Evolutionary conservation across 371 early-diverging fungal species (phyloP), one percentile per base, ranked within the genome.

Genomic region (Conidiobolus incongruus): DNA sequence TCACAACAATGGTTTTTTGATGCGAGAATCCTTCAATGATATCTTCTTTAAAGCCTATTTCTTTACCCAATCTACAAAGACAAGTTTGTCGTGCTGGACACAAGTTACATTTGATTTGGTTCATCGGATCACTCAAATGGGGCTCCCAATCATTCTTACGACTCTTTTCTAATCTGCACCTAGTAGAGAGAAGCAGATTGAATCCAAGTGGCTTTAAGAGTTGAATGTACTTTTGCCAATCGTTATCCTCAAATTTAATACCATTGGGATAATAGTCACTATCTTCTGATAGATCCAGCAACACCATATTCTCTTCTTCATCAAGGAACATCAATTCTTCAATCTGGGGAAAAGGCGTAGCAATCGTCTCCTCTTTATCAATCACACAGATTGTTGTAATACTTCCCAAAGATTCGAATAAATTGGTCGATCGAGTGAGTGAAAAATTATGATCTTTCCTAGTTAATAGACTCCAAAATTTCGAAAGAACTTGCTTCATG

Each of bases 291-390:
- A 90, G 58, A 54, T 92, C 89, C 17, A 95, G 58, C n/a, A 79
- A 65, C 3, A 62, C 58, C 20, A 70, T 74, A 43, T 76, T 73
- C 40, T 72, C 67, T 26, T 62, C 55, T 35, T 50, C 58, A 12
- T 64, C 69, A 2, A 84, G 78, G 39, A 91, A 71, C 40, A 86
- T 72, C 4, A 94, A 48, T 56, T 88, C 81, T 43, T 93, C 89
- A 1, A 85, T 75, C 1, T 81, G 69, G 4, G 91, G 89, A 46
- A 84, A 77, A 0, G 89, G 76, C 23, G 71, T 69, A 11, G 82
- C 68, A 46, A 87, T 77, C 0, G 94, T 88, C 2, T 95, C 97
- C 52, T 96, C 94, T 46, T 80, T 70, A 58, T 96, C 97, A 38
- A 94, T 59, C 36, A 80, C 73, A 53, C 95, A 91, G 22, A 96